phyloP scores from a whole-genome alignment of 257 asterid genomes.

The Petunia axillaris region DNA sequence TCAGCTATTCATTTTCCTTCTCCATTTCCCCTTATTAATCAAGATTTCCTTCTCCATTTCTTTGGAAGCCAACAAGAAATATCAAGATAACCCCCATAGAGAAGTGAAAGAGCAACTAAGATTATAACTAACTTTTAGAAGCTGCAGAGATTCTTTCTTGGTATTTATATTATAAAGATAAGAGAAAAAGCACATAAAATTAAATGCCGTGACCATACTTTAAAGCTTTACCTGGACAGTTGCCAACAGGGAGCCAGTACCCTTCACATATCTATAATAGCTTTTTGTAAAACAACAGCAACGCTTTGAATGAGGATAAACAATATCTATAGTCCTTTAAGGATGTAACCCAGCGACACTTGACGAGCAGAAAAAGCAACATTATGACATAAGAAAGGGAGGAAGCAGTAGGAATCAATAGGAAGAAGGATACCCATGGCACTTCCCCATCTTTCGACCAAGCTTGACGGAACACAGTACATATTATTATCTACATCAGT shows the following conservation, averaged over 20 bases:
- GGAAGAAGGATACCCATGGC: constrained; percentile 88
- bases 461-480: constrained; percentile 68
- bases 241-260: constrained; percentile 93
- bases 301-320: constrained; percentile 85
- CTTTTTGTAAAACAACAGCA: constrained; percentile 97
- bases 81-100: not conserved
- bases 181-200: not conserved
- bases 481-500: constrained; percentile 46
- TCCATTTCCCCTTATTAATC: not conserved
- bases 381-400: constrained; percentile 20
- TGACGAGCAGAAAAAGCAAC: constrained; percentile 24
- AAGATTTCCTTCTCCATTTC: constrained; percentile 19
- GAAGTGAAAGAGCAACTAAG: not conserved
- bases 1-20: constrained; percentile 12
- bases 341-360: constrained; percentile 15
- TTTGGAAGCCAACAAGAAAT: constrained; percentile 8
- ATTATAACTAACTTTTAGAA: constrained; percentile 4
- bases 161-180: not conserved
- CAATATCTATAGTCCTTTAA: constrained; percentile 65
- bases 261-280: constrained; percentile 89
- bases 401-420: constrained; percentile 4
- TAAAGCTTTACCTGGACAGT: constrained; percentile 53
- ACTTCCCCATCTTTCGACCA: constrained; percentile 88
- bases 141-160: constrained; percentile 2
- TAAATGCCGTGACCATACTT: not conserved